These are phyloP conservation scores for Powellomyces hirtus DNA, from an alignment of 192 early-diverging fungal genomes.

Conservation along the genomic window DNA sequence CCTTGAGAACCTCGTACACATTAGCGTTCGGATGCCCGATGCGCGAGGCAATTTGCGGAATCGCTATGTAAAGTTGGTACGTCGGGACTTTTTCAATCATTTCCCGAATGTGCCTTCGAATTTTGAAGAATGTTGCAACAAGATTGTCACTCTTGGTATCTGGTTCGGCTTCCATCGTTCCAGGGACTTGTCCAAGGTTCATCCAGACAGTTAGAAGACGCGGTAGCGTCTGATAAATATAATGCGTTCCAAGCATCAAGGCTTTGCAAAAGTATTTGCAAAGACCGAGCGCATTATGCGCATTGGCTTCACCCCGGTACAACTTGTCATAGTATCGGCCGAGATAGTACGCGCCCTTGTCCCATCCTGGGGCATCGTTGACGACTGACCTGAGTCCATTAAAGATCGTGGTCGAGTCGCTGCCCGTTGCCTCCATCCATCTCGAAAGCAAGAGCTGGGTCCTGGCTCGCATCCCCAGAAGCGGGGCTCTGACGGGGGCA, in stretches of 20 bases:
- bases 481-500: background rate
- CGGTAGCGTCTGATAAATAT: slow-evolving; percentile 83
- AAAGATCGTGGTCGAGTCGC: slow-evolving; percentile 5
- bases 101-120: slow-evolving; percentile 51
- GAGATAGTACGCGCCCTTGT: slow-evolving; percentile 62
- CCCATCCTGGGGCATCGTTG: slow-evolving; percentile 48
- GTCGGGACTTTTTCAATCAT: slow-evolving; percentile 60
- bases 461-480: background rate
- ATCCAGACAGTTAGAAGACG: slow-evolving; percentile 84
- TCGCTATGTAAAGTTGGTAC: slow-evolving; percentile 72
- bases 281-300: slow-evolving; percentile 23
- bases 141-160: slow-evolving; percentile 23
- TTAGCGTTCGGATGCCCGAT: slow-evolving; percentile 72
- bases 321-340: slow-evolving; percentile 65
- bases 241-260: slow-evolving; percentile 67
- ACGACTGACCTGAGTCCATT: background rate
- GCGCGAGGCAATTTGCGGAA: slow-evolving; percentile 84
- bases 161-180: slow-evolving; percentile 1
- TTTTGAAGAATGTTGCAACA: slow-evolving; percentile 49
- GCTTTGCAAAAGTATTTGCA: slow-evolving; percentile 51
- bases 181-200: slow-evolving; percentile 52
- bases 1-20: slow-evolving; percentile 66
- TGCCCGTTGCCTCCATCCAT: slow-evolving; percentile 57
- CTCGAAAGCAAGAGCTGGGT: slow-evolving; percentile 50
- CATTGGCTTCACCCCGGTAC: slow-evolving; percentile 36